Evolutionary conservation across 1,284 basidiomycete genomes (phyloP).

Genomic region (Trametes sp.): DNA sequence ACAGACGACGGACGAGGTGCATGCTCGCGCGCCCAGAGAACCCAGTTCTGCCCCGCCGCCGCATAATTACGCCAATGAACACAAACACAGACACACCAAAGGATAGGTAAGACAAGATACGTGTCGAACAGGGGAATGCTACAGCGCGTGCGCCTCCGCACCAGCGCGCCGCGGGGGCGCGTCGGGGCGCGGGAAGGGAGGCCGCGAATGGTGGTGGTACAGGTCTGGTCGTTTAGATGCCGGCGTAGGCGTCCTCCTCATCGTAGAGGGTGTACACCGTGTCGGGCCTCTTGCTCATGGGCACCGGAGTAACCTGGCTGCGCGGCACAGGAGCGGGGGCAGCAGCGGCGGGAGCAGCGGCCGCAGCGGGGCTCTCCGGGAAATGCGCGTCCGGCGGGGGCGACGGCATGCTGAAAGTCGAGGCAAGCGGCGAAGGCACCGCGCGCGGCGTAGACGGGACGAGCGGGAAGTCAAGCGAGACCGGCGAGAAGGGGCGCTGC

Average conservation of each 20-base stretch:
- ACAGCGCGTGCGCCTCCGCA: constrained; percentile 21
- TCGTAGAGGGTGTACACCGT: constrained; percentile 63
- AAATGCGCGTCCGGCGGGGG: constrained; percentile 37
- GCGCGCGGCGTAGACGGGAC: constrained; percentile 28
- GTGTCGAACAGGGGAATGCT: constrained; percentile 19
- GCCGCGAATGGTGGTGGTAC: constrained; percentile 28
- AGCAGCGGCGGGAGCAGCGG: too few species aligned
- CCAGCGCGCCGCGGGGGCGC: neutral
- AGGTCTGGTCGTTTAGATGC: constrained; percentile 51
- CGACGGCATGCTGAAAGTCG: constrained; percentile 35
- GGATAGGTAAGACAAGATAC: constrained; percentile 9
- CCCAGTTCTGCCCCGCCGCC: constrained; percentile 39
- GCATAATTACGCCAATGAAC: constrained; percentile 29
- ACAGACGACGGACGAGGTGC: constrained; percentile 30
- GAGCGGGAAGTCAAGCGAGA: constrained; percentile 45
- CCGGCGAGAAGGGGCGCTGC: constrained; percentile 46
- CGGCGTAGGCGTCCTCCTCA: constrained; percentile 70
- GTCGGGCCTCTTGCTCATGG: constrained; percentile 43
- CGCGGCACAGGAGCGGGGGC: constrained; percentile 30
- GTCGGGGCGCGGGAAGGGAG: constrained; percentile 2
- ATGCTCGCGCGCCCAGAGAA: constrained; percentile 38
- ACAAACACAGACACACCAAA: constrained; percentile 21
- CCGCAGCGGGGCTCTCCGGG: constrained; percentile 21
- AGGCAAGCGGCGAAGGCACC: constrained; percentile 40
- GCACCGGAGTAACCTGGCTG: constrained; percentile 2